Percentiles rank a stretch among this genome's conserved stretches.
These are phyloP conservation scores for Fraxinus pennsylvanica DNA, from an alignment of 257 asterid species.

Conservation along the genomic window DNA sequence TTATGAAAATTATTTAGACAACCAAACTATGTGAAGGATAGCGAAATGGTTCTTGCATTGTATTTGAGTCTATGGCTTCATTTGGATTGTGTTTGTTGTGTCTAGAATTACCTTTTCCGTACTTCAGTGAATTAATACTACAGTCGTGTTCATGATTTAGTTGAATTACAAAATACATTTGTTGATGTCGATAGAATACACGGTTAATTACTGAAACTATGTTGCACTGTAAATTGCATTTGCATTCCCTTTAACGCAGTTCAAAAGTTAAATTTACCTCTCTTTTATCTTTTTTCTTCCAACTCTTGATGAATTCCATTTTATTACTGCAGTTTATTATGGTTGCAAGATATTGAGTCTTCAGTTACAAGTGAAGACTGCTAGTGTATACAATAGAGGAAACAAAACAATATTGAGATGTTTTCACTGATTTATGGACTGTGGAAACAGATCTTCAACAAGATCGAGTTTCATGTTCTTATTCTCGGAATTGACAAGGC, in stretches of 20 bases:
- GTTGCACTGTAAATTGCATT: not conserved
- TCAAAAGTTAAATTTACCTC: not conserved
- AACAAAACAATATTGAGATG: conserved; percentile 46
- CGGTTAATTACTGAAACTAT: not conserved
- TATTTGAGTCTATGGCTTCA: not conserved
- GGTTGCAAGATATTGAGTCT: conserved; percentile 23
- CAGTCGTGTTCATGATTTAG: not conserved
- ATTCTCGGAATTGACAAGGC: conserved; percentile 54
- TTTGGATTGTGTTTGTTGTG: not conserved
- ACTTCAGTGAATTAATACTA: not conserved
- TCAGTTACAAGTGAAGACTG: conserved; percentile 22
- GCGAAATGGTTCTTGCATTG: not conserved
- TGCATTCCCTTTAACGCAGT: not conserved
- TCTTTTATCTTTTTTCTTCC: not conserved
- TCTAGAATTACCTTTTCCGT: not conserved
- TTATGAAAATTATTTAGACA: not conserved
- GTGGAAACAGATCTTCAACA: conserved; percentile 79
- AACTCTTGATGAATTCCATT: not conserved
- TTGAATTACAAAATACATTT: not conserved
- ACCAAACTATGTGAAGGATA: not conserved
- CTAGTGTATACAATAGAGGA: conserved; percentile 22
- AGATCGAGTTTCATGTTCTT: conserved; percentile 88
- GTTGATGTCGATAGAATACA: conserved; percentile 11
- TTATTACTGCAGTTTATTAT: conserved; percentile 12
- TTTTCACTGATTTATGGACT: conserved; percentile 86